Evolutionary conservation across 208 protist genomes (phyloP), one percentile per base, ranked within the genome.

Genomic region (Tritrichomonas foetus): DNA sequence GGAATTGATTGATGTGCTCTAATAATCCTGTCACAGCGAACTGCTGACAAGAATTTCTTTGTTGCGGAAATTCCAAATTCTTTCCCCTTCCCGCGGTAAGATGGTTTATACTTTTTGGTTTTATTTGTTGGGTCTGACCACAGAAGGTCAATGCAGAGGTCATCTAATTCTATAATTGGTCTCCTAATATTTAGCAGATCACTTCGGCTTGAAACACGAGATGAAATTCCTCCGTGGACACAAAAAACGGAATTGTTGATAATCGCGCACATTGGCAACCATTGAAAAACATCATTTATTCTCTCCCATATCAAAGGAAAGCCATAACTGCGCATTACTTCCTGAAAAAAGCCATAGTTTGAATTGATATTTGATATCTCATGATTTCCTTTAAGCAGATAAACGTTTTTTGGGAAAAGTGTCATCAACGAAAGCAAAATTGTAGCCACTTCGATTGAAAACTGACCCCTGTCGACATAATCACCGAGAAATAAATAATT

Each of bases 401-500:
- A 36, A 39, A 89, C 30, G 20, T 30, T 27, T 39, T 57, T 39
- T 61, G 78, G 78, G 16, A 36, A 57, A 9, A n/a, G 3, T 8
- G 33, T 1, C 20, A 3, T n/a, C 27, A 57, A 39, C 0, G 78
- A 25, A 36, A 89, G 16, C 30, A 89, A 39, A 1, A 89, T 3
- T 20, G 30, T 3, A 33, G 57, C 57, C 8, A 89, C 78, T 57
- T 89, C 78, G 0, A 57, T 9, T 27, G 78, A 89, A 39, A 44
- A 89, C 2, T 53, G 47, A 1, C 78, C 78, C 57, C 78, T 89
- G 47, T 89, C 78, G 8, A 89, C 78, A 39, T 89, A 89, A 39
- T 89, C 78, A 89, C 78, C 78, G 3, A 89, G 47, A 57, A 89
- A 89, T 57, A 89, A 16, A 36, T 39, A 89, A 39, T 89, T 89